Conservation (phyloP, 495 filamentous ascomycete genomes). For the Rhizodiscina lignyota region DNA sequence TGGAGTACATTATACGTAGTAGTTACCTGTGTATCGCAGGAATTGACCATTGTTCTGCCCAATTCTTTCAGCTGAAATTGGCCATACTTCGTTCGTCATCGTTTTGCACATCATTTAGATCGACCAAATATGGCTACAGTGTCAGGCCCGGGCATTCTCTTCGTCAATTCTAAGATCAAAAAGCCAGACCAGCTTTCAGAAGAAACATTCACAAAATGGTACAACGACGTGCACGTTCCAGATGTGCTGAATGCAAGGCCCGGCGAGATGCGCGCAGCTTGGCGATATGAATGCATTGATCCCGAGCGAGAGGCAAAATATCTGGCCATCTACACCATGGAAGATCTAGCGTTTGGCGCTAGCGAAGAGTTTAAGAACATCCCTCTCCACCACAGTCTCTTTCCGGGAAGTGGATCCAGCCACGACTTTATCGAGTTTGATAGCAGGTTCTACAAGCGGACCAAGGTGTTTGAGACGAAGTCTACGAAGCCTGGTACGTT, state of each 20-base stretch:
- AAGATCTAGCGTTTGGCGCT: conserved; percentile 9
- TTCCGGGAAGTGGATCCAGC: conserved; percentile 8
- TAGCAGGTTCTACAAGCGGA: conserved; percentile 11
- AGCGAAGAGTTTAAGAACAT: conserved; percentile 10
- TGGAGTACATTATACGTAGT: no score
- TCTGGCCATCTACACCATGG: conserved; percentile 11
- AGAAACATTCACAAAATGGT: conserved; percentile 11
- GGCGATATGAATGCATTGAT: conserved; percentile 6
- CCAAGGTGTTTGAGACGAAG: conserved; percentile 6
- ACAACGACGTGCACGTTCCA: conserved; percentile 13
- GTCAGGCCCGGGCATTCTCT: conserved; percentile 10
- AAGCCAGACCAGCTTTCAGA: conserved; percentile 3
- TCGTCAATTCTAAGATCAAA: conserved; percentile 12
- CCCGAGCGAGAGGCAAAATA: conserved; percentile 5
- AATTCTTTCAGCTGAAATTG: no score
- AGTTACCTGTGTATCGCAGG: no score
- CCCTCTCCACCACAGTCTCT: conserved; percentile 5
- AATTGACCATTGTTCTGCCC: no score
- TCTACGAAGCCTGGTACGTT: conserved; percentile 4
- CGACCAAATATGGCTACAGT: no score
- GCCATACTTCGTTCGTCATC: no score
- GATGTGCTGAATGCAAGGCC: conserved; percentile 10
- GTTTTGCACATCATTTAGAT: no score
- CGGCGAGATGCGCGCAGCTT: conserved; percentile 9
- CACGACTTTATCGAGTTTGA: conserved; percentile 14